Percentiles rank a stretch among this genome's conserved stretches.
Conservation (phyloP, 2,329 filamentous ascomycete genomes). For the Xylaria sp. region DNA sequence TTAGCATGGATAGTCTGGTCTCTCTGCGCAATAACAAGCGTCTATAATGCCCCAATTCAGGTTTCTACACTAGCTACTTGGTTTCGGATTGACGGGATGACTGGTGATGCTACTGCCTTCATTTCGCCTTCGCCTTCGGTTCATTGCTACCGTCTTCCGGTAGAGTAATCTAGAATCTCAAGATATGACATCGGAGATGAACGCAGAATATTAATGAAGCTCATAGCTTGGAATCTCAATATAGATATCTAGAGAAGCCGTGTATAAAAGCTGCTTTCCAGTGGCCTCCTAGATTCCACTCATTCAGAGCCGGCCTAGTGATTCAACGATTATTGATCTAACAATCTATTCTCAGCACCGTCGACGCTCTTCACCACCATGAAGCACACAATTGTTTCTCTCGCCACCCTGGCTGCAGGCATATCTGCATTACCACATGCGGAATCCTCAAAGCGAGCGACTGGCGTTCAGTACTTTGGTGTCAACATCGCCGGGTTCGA, state of each 20-base stretch:
- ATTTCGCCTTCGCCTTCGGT: slow-evolving; percentile 7
- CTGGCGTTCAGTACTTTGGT: slow-evolving; percentile 42
- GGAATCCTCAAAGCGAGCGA: slow-evolving; percentile 18
- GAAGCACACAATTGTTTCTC: slow-evolving; percentile 29
- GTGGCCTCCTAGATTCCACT: not conserved
- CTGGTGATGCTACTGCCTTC: not conserved
- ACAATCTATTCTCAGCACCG: not conserved
- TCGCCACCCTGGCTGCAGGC: slow-evolving; percentile 8
- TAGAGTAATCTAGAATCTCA: slow-evolving; percentile 12
- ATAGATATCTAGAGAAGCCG: not conserved
- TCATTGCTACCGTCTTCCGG: not conserved
- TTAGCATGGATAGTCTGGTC: no score
- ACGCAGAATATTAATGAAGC: not conserved
- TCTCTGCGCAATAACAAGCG: no score
- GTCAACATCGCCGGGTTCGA: slow-evolving; percentile 45
- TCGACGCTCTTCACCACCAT: slow-evolving; percentile 16
- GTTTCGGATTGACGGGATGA: slow-evolving; percentile 16
- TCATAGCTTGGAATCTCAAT: no score
- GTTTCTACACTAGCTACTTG: not conserved
- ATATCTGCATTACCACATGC: slow-evolving; percentile 24
- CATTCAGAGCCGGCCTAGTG: not conserved
- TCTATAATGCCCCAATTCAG: no score
- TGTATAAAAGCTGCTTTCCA: slow-evolving; percentile 7
- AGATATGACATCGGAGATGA: slow-evolving; percentile 26
- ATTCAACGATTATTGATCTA: not conserved